Percentiles rank a stretch among this genome's conserved stretches.
These are phyloP conservation scores for Aureobasidium sp. DNA, from an alignment of 2,329 filamentous ascomycete genomes.

Conservation along the genomic window DNA sequence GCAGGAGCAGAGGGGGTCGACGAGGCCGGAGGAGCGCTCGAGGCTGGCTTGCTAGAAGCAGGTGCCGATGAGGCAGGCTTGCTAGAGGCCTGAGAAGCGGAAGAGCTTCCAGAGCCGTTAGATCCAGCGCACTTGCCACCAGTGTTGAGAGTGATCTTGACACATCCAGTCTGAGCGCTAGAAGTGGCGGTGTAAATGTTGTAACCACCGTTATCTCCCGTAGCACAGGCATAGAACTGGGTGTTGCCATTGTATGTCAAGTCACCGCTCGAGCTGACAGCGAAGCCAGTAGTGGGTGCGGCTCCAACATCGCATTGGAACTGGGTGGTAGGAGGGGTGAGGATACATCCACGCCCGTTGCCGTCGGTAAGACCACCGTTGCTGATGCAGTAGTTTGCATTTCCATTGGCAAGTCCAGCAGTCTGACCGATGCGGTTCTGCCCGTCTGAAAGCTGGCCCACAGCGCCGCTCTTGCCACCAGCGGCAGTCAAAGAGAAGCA, in stretches of 20 bases:
- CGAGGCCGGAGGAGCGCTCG: too few species aligned
- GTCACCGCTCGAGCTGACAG: constrained; percentile 44
- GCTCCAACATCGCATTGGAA: constrained; percentile 54
- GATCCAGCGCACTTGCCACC: constrained; percentile 19
- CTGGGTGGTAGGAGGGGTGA: constrained; percentile 51
- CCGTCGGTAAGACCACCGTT: constrained; percentile 47
- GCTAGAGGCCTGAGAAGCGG: neutral
- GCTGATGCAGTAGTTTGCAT: constrained; percentile 45
- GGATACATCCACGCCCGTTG: constrained; percentile 52
- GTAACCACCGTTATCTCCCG: constrained; percentile 45
- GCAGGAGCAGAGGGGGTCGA: neutral
- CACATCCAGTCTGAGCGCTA: constrained; percentile 19
- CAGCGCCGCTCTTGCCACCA: constrained; percentile 43
- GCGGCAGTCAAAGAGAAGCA: constrained; percentile 46
- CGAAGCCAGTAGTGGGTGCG: constrained; percentile 39
- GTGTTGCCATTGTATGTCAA: constrained; percentile 45
- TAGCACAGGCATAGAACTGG: constrained; percentile 54
- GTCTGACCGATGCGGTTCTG: constrained; percentile 47
- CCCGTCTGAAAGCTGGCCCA: constrained; percentile 54
- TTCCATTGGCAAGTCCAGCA: constrained; percentile 35
- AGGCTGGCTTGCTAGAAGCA: neutral
- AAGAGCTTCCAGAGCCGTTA: neutral
- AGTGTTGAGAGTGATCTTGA: constrained; percentile 19
- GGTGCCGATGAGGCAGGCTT: constrained; percentile 2
- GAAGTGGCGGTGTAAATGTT: constrained; percentile 27